Percentiles rank a stretch among this genome's conserved stretches.
These are phyloP conservation scores for Acanthochlamys bracteata DNA, from an alignment of 106 monocot species.

Conservation along the genomic window DNA sequence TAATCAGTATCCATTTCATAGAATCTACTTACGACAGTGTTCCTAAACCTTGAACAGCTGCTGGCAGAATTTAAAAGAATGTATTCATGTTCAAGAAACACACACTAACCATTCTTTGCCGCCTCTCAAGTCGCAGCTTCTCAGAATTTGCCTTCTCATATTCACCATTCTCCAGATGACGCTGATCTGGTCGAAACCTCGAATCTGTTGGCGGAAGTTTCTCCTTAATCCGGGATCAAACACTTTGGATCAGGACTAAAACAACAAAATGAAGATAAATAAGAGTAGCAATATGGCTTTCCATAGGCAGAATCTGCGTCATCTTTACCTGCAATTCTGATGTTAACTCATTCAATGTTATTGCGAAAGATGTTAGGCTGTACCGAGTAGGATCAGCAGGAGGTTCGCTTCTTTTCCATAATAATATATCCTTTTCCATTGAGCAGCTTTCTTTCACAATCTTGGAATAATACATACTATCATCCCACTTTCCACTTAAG, in stretches of 20 bases:
- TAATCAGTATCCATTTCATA: too few relatives aligned
- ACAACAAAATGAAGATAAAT: conserved; percentile 5
- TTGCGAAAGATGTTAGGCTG: conserved; percentile 61
- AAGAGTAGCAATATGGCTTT: conserved; percentile 1
- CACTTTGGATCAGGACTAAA: conserved; percentile 15
- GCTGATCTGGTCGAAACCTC: conserved; percentile 70
- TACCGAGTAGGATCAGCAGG: conserved; percentile 52
- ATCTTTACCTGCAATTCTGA: conserved; percentile 45
- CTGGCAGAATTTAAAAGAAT: too few relatives aligned
- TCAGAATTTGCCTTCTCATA: conserved; percentile 77
- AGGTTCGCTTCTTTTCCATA: conserved; percentile 60
- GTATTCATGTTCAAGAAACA: too few relatives aligned
- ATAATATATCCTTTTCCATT: conserved; percentile 25
- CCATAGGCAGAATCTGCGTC: neutral
- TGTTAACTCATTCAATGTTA: conserved; percentile 66
- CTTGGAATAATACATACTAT: conserved; percentile 34
- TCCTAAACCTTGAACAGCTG: too few relatives aligned
- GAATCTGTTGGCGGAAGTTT: conserved; percentile 78
- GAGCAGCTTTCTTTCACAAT: conserved; percentile 14
- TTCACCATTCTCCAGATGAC: conserved; percentile 69
- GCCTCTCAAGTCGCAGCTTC: conserved; percentile 62
- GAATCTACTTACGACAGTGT: too few relatives aligned
- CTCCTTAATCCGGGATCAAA: conserved; percentile 39
- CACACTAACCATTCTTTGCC: conserved; percentile 65
- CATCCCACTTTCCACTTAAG: conserved; percentile 72